phyloP scores from a whole-genome alignment of 2,329 filamentous ascomycete genomes.

The Colletotrichum liaoningense region DNA sequence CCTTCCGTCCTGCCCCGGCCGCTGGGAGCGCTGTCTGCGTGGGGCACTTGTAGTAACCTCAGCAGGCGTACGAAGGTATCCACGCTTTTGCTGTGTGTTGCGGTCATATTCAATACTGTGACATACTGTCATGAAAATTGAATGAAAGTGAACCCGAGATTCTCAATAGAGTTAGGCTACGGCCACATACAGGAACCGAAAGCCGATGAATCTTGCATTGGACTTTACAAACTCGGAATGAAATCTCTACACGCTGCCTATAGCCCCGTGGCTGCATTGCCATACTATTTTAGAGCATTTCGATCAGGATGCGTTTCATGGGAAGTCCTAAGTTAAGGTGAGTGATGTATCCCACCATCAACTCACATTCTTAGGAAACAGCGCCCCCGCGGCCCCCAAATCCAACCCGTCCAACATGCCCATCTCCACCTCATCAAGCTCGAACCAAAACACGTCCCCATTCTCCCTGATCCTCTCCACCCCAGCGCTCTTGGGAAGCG shows the following conservation, averaged over 20 bases:
- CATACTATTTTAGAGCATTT: no score
- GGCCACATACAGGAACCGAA: no score
- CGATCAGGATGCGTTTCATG: no score
- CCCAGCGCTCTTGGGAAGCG: slow-evolving; percentile 74
- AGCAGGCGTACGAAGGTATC: neutral
- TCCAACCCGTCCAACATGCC: slow-evolving; percentile 43
- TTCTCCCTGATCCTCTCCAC: slow-evolving; percentile 70
- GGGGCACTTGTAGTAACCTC: slow-evolving; percentile 16
- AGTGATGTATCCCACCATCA: slow-evolving; percentile 2
- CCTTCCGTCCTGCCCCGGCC: slow-evolving; percentile 21
- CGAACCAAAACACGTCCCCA: slow-evolving; percentile 70
- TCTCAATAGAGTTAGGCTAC: no score
- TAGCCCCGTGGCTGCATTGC: no score
- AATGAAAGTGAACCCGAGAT: no score
- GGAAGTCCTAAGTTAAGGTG: no score
- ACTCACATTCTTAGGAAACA: slow-evolving; percentile 46
- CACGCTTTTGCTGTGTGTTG: neutral
- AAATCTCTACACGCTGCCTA: no score
- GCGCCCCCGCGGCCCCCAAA: slow-evolving; percentile 42
- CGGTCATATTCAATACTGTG: no score
- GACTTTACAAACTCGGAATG: no score
- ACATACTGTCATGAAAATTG: no score
- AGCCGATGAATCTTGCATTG: no score
- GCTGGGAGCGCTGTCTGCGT: slow-evolving; percentile 1
- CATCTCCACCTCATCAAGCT: slow-evolving; percentile 69